Evolutionary conservation across 176 grass and related monocot genomes (phyloP), one percentile per base, ranked within the genome.

Genomic region (Typha latifolia): DNA sequence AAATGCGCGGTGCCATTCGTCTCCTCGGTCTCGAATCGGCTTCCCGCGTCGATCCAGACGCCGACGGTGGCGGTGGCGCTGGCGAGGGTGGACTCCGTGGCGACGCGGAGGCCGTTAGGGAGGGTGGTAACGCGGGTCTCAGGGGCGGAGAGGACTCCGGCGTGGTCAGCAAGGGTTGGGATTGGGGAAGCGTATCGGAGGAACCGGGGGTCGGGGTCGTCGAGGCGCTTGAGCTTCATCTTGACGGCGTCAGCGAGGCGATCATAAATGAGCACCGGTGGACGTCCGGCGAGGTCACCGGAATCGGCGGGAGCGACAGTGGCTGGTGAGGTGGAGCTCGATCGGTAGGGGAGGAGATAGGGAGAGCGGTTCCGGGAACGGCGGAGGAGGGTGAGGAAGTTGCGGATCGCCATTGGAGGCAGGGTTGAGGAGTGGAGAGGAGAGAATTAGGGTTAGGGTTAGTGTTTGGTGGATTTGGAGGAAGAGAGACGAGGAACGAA

Each of bases 21-120:
- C 27, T 83, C 64, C 31, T 99, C 89, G 27, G 66, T 49, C 79
- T 99, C 94, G 72, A 90, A 99, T 47, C 94, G 74, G 73, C 94
- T 99, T 15, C 94, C 94, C 3, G 94, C 78, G 68, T 99, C 89
- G 81, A 99, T 99, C 94, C 94, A 99, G 56, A 99, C 94, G 26
- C 94, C 94, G 19, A 99, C 79, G 43, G 94, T 99, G 49, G 94
- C 94, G 13, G 89, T 87, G 62, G 77, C 77, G 12, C 83, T 49
- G 21, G 94, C 75, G 14, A 99, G 89, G 15, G 81, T 73, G 8
- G 94, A 93, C 75, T 99, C 94, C 18, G 94, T 99, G 59, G 94
- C 94, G 72, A 99, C 68, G 49, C 94, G 88, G 48, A 99, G 74
- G 51, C 94, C 94, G 22, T 85, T 93, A 37, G 86, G 29, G 12